Evolutionary conservation across 306 rosid genomes (phyloP).

Genomic region (Prunus mira): DNA sequence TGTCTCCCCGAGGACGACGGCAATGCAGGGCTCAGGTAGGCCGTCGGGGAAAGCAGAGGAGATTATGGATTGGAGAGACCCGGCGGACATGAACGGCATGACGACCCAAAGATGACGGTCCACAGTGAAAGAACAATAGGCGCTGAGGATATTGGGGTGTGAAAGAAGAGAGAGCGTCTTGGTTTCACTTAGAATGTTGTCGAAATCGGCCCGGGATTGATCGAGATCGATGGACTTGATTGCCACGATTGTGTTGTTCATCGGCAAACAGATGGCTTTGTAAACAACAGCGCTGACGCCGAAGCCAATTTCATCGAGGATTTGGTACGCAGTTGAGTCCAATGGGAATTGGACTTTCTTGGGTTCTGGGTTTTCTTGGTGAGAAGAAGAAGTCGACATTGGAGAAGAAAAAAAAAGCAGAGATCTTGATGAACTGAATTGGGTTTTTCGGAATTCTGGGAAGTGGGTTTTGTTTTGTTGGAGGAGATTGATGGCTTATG

Average conservation of each 20-base stretch:
- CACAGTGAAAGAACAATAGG: conserved; percentile 61
- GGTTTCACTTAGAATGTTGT: conserved; percentile 42
- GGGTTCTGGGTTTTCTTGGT: conserved; percentile 13
- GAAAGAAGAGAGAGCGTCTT: conserved; percentile 46
- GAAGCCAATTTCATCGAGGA: conserved; percentile 46
- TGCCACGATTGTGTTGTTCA: conserved; percentile 49
- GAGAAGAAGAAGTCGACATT: neutral
- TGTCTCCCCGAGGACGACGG: conserved; percentile 43
- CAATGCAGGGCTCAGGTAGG: conserved; percentile 47
- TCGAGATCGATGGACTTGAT: conserved; percentile 65
- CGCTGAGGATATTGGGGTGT: conserved; percentile 56
- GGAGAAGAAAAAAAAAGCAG: neutral
- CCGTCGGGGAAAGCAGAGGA: conserved; percentile 48
- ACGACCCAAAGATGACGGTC: conserved; percentile 62
- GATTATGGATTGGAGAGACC: conserved; percentile 58
- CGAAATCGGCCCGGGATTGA: conserved; percentile 38
- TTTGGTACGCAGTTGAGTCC: conserved; percentile 33
- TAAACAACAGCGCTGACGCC: conserved; percentile 54
- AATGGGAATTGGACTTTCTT: conserved; percentile 48
- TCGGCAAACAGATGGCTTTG: conserved; percentile 55
- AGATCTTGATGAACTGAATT: neutral
- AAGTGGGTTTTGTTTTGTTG: neutral
- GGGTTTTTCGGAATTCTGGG: neutral
- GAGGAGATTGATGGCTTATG: neutral
- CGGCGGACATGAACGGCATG: conserved; percentile 67